Base-by-base conservation (phyloP, 805 yeast genomes). In the Nakazawaea molendinolei region DNA sequence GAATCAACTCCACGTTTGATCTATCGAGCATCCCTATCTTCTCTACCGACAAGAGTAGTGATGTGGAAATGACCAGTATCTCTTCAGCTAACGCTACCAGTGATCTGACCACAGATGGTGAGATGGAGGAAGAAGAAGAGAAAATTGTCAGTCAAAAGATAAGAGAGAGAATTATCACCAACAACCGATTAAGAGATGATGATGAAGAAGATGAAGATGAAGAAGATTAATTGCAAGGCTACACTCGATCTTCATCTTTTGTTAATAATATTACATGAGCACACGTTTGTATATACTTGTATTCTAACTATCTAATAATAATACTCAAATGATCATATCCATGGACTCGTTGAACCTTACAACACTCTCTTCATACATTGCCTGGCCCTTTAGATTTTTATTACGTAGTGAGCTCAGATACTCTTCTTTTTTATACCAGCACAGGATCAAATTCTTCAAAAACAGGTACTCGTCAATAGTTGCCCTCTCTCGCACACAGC, bases 1-100 rank as follows among this genome's bases (percentile, higher is more conserved):
- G 60, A 13, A 48, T 63, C 41, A 58, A 62, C 39, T 65, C 69
- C 12, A 58, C 58, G 31, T 63, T 65, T 38, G 60, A 72, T 17
- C 62, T 67, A 24, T 63, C 74, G 3, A 62, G 69, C 33, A 67
- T 71, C 23, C 79, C 79, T 2, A 65, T 74, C 54, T 70, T 74
- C 39, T 65, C 72, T 14, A 76, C 72, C 42, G 74, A 71, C 38
- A 45, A 38, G 28, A 22, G 24, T 12, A 26, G 17, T 14, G 39
- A 36, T 22, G 29, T 21, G 19, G 39, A 35, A 7, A 23, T 30
- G 25, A 28, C 34, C 4, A 34, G 37, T 28, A 22, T 34, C 21
- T 31, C 25, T 9, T 30, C 31, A 5, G 27, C 31, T 15, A 30
- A 25, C 20, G 35, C 16, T 6, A 29, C 31, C 4, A 33, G 33